phyloP scores from a whole-genome alignment of 2,329 filamentous ascomycete genomes.

The Aschersonia sp. region DNA sequence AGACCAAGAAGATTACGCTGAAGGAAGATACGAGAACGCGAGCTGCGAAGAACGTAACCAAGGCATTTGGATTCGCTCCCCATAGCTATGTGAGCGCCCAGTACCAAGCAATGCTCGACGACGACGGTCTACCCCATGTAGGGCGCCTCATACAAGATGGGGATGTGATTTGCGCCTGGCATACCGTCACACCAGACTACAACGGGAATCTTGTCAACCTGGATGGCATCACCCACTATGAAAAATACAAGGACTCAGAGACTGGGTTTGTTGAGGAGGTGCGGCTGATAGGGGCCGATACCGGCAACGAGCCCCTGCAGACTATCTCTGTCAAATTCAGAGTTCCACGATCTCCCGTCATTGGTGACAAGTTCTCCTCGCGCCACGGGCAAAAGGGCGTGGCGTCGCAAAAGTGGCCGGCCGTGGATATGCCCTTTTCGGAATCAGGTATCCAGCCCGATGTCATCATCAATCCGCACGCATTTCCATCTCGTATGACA shows the following conservation, averaged over 20 bases:
- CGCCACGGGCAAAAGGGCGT: constrained; percentile 98
- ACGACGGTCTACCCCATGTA: constrained; percentile 73
- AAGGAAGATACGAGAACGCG: constrained; percentile 61
- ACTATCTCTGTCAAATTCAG: constrained; percentile 86
- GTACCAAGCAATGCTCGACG: constrained; percentile 60
- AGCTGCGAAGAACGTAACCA: constrained; percentile 54
- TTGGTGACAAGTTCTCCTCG: constrained; percentile 98
- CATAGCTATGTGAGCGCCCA: constrained; percentile 55
- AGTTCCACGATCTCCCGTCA: constrained; percentile 76
- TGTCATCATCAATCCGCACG: constrained; percentile 97
- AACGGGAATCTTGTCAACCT: constrained; percentile 68
- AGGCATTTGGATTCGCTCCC: constrained; percentile 85
- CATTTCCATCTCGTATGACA: constrained; percentile 98
- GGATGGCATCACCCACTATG: constrained; percentile 72
- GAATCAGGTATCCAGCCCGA: constrained; percentile 95
- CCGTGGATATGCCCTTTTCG: constrained; percentile 87
- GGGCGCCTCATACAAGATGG: constrained; percentile 67
- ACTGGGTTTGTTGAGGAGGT: constrained; percentile 85
- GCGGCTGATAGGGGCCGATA: constrained; percentile 74
- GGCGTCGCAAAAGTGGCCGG: constrained; percentile 87
- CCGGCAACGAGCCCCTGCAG: constrained; percentile 69
- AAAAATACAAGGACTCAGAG: constrained; percentile 91
- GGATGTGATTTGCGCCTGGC: constrained; percentile 76
- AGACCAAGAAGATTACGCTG: constrained; percentile 82
- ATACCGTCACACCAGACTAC: constrained; percentile 72